Evolutionary conservation across 2,329 filamentous ascomycete genomes (phyloP).

Genomic region (Clonostachys rosea): DNA sequence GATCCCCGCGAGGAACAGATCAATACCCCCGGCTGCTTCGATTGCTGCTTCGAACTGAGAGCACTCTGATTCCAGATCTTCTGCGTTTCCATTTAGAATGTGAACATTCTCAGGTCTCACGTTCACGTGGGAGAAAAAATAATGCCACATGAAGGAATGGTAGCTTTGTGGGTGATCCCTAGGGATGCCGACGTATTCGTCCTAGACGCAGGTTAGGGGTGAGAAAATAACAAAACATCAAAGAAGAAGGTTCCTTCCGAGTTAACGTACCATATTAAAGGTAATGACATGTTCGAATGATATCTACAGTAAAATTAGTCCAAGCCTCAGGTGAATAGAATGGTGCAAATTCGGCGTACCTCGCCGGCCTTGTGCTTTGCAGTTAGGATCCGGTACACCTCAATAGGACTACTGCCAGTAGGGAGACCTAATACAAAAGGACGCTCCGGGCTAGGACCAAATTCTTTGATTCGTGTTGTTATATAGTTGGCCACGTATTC

Average conservation of each 20-base stretch:
- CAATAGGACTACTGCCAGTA: slow-evolving; percentile 75
- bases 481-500: slow-evolving; percentile 79
- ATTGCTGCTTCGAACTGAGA: slow-evolving; percentile 77
- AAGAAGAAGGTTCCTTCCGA: background rate
- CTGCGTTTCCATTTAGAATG: slow-evolving; percentile 77
- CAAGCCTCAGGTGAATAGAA: background rate
- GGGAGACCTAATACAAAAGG: slow-evolving; percentile 82
- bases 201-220: slow-evolving; percentile 41
- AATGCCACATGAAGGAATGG: slow-evolving; percentile 89
- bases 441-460: slow-evolving; percentile 64
- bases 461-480: slow-evolving; percentile 74
- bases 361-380: slow-evolving; percentile 63
- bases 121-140: slow-evolving; percentile 85
- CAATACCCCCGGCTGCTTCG: slow-evolving; percentile 69
- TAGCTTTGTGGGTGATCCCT: slow-evolving; percentile 82
- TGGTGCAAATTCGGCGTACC: slow-evolving; percentile 22
- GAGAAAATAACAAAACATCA: background rate
- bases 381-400: slow-evolving; percentile 74
- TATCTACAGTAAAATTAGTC: slow-evolving; percentile 40
- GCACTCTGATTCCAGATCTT: slow-evolving; percentile 72
- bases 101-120: slow-evolving; percentile 78
- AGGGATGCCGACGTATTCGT: slow-evolving; percentile 82
- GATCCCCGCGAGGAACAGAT: slow-evolving; percentile 81
- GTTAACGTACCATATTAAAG: slow-evolving; percentile 68
- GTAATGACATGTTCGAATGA: slow-evolving; percentile 87